Conservation (phyloP, 257 asterid genomes). For the Scutellaria barbata region DNA sequence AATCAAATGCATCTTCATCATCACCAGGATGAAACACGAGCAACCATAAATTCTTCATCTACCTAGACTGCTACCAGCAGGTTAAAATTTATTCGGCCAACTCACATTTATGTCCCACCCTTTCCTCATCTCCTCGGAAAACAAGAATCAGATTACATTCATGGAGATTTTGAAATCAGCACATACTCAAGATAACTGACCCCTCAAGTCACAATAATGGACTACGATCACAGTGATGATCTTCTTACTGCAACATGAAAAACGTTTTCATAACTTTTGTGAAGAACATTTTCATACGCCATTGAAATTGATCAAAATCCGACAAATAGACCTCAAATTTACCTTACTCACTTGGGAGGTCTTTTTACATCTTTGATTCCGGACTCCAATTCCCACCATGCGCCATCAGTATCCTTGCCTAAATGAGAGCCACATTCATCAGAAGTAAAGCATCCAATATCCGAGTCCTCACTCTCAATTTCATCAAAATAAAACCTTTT, state of each 20-base stretch:
- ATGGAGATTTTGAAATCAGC: conserved; percentile 20
- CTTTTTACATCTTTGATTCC: conserved; percentile 16
- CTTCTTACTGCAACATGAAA: too few relatives aligned
- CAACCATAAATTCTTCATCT: conserved; percentile 32
- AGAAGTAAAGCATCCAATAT: conserved; percentile 45
- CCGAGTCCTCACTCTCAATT: conserved; percentile 53
- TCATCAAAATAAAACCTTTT: conserved; percentile 41
- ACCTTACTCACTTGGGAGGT: conserved; percentile 31
- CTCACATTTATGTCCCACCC: conserved; percentile 25
- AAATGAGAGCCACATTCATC: conserved; percentile 47
- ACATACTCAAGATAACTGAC: neutral
- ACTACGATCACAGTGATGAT: too few relatives aligned
- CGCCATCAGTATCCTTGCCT: conserved; percentile 40
- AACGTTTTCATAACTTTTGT: too few relatives aligned
- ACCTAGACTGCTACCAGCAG: conserved; percentile 4
- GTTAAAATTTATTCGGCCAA: conserved; percentile 20
- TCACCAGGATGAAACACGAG: neutral
- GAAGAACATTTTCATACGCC: too few relatives aligned
- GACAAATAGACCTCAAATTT: neutral
- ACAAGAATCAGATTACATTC: conserved; percentile 21
- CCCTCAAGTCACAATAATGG: neutral
- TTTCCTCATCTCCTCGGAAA: neutral
- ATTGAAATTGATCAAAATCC: too few relatives aligned
- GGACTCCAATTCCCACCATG: conserved; percentile 77
- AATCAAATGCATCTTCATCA: conserved; percentile 4